Evolutionary conservation across 345 rosid species (phyloP).

Genomic region (Eucalyptus polyanthemos): DNA sequence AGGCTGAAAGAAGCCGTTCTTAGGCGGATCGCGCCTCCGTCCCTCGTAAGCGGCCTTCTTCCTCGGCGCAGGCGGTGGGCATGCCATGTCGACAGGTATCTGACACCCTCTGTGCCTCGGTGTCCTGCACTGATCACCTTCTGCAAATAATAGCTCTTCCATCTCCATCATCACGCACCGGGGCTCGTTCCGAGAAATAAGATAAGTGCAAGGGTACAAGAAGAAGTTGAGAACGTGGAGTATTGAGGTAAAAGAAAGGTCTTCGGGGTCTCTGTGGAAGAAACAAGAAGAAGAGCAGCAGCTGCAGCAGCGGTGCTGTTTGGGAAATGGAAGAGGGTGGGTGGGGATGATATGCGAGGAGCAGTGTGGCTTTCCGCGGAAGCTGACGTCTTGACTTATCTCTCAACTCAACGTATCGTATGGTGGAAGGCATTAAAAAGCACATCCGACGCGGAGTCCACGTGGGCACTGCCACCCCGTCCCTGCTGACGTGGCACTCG

Average conservation of each 20-base stretch:
- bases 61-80: constrained; percentile 50
- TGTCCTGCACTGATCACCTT: constrained; percentile 32
- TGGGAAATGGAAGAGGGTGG: not conserved
- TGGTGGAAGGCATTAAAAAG: constrained; percentile 3
- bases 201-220: not conserved
- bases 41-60: constrained; percentile 19
- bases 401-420: constrained; percentile 9
- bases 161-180: not conserved
- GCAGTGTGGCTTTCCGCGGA: constrained; percentile 13
- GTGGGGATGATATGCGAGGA: not conserved
- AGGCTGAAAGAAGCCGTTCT: constrained; percentile 50
- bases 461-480: not conserved
- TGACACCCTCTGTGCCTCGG: constrained; percentile 31
- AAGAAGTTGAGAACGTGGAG: not conserved
- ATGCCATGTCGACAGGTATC: constrained; percentile 16
- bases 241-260: not conserved
- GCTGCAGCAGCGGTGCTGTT: not conserved
- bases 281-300: not conserved
- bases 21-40: constrained; percentile 25
- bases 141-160: not conserved
- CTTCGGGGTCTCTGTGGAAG: not conserved
- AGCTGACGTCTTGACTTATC: constrained; percentile 3
- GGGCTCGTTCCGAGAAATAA: not conserved
- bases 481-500: not conserved
- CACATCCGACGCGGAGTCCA: not conserved